Base-by-base conservation (phyloP, 345 rosid species). In the Euphorbia pulcherrima region DNA sequence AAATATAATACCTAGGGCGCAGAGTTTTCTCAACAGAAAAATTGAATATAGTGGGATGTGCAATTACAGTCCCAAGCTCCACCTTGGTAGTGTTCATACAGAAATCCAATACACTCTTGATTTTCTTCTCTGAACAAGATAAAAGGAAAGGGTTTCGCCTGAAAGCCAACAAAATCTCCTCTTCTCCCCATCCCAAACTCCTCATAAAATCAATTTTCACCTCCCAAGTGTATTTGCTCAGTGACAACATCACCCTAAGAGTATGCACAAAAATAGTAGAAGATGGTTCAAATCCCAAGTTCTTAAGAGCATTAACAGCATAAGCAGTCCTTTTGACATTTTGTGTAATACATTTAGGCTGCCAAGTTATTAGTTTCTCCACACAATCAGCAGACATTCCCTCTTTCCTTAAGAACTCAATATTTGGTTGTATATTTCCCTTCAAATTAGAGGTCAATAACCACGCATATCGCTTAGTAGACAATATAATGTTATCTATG, bases 181-280 rank as follows among this genome's bases (percentile, higher is more conserved):
- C 73, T 26, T 73, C 56, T 17, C 62, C 70, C 75, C 75, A 80
- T 1, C 83, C 80, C 46, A 72, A 4, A 55, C 75, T 73, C 68
- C 73, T 61, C 30, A 76, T 26, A 26, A 73, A 1, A 24, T 69
- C 73, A 7, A 76, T 62, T 65, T 67, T 76, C 56, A 28, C 70
- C 58, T 67, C 62, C 75, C 72, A 62, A 16, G 68, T 62, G 0
- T 55, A 13, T 12, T 69, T 73, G 14, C 29, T 67, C 57, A 73
- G 14, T 3, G 46, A 30, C 9, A 68, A 2, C 47, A 70, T 67
- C 8, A 53, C 75, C 16, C 68, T 29, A 27, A 76, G 20, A 33
- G 73, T 78, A 33, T 65, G 60, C 7, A 66, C 3, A 68, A 76
- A 80, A 14, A 51, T 41, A 4, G 21, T 26, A 39, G 68, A 16